Percentiles rank a stretch among this genome's conserved stretches.
Evolutionary conservation across 257 asterid species (phyloP).

Genomic region (Henckelia pumila): DNA sequence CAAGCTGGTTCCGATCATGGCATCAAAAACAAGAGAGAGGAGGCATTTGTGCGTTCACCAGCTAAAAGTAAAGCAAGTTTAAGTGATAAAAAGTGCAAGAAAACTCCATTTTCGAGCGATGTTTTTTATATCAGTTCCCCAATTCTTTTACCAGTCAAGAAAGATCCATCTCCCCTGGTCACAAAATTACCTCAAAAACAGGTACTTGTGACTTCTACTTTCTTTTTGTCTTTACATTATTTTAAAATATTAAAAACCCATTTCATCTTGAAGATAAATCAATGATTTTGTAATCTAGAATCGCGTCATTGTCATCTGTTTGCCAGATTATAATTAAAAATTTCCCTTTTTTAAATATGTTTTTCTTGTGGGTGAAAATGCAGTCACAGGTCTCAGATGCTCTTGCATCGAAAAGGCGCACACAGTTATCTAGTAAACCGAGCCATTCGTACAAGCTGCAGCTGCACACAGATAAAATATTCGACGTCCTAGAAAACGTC

Average conservation of each 20-base stretch:
- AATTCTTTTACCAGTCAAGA: constrained; percentile 58
- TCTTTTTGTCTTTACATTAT: not conserved
- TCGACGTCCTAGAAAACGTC: constrained; percentile 34
- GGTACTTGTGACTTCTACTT: constrained; percentile 34
- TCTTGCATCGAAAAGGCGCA: constrained; percentile 51
- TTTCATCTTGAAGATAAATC: not conserved
- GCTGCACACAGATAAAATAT: constrained; percentile 20
- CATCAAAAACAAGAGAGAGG: constrained; percentile 50
- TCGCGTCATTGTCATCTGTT: constrained; percentile 19
- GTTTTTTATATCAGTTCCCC: constrained; percentile 46
- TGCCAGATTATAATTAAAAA: constrained; percentile 1
- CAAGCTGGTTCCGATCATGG: constrained; percentile 33
- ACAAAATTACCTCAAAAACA: constrained; percentile 60
- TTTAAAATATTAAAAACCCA: not conserved
- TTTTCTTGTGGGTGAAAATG: constrained; percentile 30
- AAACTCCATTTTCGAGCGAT: constrained; percentile 51
- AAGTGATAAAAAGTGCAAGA: constrained; percentile 46
- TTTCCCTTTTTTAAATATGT: constrained; percentile 1
- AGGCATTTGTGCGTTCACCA: constrained; percentile 44
- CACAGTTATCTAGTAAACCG: constrained; percentile 65
- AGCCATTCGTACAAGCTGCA: constrained; percentile 50
- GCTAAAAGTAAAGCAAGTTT: constrained; percentile 32
- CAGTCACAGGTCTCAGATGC: constrained; percentile 55
- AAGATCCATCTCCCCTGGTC: constrained; percentile 52
- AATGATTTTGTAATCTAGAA: constrained; percentile 10